Evolutionary conservation across 768 basidiomycete genomes (phyloP).

Genomic region (Tubosaeta brunneosetosa): DNA sequence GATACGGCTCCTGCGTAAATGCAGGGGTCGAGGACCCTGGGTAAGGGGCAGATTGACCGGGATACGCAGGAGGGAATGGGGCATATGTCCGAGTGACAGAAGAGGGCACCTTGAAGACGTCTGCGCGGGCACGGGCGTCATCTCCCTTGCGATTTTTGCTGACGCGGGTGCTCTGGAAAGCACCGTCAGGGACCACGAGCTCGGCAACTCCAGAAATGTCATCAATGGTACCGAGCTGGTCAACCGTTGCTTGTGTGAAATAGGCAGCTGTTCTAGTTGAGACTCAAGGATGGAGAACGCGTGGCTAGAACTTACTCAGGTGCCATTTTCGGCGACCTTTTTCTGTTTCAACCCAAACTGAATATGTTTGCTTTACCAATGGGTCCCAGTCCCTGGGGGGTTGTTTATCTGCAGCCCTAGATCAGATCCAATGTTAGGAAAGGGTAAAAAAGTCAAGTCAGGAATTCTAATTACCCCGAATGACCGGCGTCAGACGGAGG

Average conservation of each 20-base stretch:
- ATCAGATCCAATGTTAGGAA: constrained; percentile 8
- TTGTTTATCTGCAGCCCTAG: constrained; percentile 41
- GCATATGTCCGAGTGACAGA: constrained; percentile 38
- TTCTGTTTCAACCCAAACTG: constrained; percentile 66
- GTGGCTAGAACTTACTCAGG: constrained; percentile 50
- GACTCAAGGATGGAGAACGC: constrained; percentile 8
- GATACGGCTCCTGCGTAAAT: constrained; percentile 24
- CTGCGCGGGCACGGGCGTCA: constrained; percentile 30
- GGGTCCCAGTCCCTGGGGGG: constrained; percentile 62
- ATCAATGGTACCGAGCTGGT: constrained; percentile 67
- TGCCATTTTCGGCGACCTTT: constrained; percentile 77
- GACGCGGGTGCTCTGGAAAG: constrained; percentile 65
- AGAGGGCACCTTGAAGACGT: constrained; percentile 30
- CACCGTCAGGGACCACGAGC: constrained; percentile 59
- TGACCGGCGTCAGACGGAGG: constrained; percentile 43
- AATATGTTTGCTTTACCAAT: constrained; percentile 81
- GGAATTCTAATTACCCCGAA: constrained; percentile 33
- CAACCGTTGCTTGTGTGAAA: constrained; percentile 73
- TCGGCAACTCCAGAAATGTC: constrained; percentile 55
- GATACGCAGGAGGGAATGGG: constrained; percentile 36
- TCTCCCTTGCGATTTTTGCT: constrained; percentile 47
- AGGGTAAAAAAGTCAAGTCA: background rate
- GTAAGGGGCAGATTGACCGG: constrained; percentile 23
- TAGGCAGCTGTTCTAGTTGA: constrained; percentile 61
- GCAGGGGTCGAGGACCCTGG: constrained; percentile 18